phyloP scores from a whole-genome alignment of 768 basidiomycete genomes.

The Panaeolus cyanescens region DNA sequence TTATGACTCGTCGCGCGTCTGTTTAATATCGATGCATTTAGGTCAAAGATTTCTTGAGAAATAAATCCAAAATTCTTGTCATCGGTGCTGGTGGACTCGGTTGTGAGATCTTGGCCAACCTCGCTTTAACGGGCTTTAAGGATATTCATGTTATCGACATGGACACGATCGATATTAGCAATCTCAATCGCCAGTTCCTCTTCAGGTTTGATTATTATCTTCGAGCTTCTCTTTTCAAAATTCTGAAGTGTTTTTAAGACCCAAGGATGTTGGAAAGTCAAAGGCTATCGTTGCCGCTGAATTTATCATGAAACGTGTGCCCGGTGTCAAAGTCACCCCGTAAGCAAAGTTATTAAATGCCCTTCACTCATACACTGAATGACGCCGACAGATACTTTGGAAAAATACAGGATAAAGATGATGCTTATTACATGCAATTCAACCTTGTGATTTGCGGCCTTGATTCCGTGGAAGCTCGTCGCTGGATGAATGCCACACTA shows the following conservation, averaged over 20 bases:
- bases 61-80: slow-evolving; percentile 89
- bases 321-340: slow-evolving; percentile 97
- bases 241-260: slow-evolving; percentile 42
- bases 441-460: slow-evolving; percentile 96
- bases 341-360: slow-evolving; percentile 42
- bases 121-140: slow-evolving; percentile 95
- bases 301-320: slow-evolving; percentile 95
- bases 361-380: not conserved
- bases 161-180: slow-evolving; percentile 99
- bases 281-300: slow-evolving; percentile 95
- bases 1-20: slow-evolving; percentile 7
- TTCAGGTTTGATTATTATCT: slow-evolving; percentile 65
- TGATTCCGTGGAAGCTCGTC: slow-evolving; percentile 94
- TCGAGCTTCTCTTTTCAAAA: not conserved
- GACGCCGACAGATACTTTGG: slow-evolving; percentile 73
- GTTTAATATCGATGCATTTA: slow-evolving; percentile 28
- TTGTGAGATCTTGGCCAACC: slow-evolving; percentile 95
- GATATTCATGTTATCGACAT: slow-evolving; percentile 99
- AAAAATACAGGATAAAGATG: slow-evolving; percentile 97
- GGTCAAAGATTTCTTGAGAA: slow-evolving; percentile 87
- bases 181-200: slow-evolving; percentile 96
- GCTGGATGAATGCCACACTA: slow-evolving; percentile 99
- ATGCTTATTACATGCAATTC: slow-evolving; percentile 95
- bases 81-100: slow-evolving; percentile 98
- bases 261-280: slow-evolving; percentile 88